These are phyloP conservation scores for Candolleomyces aberdarensis DNA, from an alignment of 768 basidiomycete genomes.

Conservation along the genomic window DNA sequence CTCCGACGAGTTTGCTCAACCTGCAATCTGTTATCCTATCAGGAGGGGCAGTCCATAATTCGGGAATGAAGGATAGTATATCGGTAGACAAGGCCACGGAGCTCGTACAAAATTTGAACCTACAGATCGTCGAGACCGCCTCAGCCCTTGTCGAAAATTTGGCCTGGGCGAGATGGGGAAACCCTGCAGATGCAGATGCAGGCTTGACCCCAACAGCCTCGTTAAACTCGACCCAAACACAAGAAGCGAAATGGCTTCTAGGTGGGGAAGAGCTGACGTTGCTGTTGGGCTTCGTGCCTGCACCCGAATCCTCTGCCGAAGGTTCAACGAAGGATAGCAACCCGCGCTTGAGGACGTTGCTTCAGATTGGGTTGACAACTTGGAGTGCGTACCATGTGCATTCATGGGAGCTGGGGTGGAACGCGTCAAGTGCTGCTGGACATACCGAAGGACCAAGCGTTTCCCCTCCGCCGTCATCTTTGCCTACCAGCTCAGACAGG, in stretches of 20 bases:
- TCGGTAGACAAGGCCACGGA: not conserved
- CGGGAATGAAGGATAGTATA: not conserved
- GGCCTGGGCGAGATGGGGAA: not conserved
- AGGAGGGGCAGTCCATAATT: too few relatives aligned
- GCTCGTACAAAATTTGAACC: not conserved
- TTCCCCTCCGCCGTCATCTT: not conserved
- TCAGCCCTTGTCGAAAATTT: not conserved
- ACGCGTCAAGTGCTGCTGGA: too few relatives aligned
- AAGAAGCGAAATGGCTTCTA: not conserved
- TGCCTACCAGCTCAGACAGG: too few relatives aligned
- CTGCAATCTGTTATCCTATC: not conserved
- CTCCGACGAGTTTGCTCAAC: not conserved
- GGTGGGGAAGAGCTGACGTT: not conserved
- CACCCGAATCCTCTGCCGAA: not conserved
- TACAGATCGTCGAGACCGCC: not conserved
- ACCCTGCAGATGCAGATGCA: not conserved
- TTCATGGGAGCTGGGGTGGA: not conserved
- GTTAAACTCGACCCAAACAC: not conserved
- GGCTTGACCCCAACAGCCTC: not conserved
- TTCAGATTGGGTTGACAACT: not conserved
- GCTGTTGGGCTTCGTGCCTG: not conserved
- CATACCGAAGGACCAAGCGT: not conserved
- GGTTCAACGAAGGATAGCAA: not conserved
- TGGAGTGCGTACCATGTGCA: slow-evolving; percentile 2
- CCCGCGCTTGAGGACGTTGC: not conserved